phyloP scores from a whole-genome alignment of 768 basidiomycete genomes.

The Boletus sensibilis region DNA sequence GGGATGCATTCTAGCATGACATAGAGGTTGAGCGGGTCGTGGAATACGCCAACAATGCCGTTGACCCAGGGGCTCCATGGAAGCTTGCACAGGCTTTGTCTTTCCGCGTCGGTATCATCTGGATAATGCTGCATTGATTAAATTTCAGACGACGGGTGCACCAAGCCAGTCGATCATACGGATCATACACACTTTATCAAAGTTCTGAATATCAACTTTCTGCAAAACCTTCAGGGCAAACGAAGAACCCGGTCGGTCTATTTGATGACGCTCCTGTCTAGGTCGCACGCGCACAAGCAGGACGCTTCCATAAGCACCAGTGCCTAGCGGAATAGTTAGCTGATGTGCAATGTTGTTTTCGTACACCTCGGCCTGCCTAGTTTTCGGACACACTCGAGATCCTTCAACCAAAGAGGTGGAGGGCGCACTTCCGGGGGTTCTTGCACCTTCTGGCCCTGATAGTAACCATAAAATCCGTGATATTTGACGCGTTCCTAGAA shows the following conservation, averaged over 20 bases:
- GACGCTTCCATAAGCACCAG: slow-evolving; percentile 43
- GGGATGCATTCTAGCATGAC: slow-evolving; percentile 51
- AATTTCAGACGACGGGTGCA: background rate
- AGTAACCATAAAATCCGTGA: slow-evolving; percentile 9
- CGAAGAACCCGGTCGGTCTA: slow-evolving; percentile 37
- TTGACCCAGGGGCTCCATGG: slow-evolving; percentile 56
- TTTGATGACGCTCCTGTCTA: slow-evolving; percentile 24
- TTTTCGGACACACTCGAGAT: slow-evolving; percentile 43
- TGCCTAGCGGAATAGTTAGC: slow-evolving; percentile 31
- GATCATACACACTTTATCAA: slow-evolving; percentile 29
- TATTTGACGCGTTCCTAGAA: slow-evolving; percentile 17
- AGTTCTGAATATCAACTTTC: slow-evolving; percentile 35
- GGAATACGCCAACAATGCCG: slow-evolving; percentile 45
- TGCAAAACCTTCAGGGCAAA: slow-evolving; percentile 48
- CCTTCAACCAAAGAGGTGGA: slow-evolving; percentile 34
- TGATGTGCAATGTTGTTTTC: background rate
- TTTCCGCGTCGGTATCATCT: slow-evolving; percentile 41
- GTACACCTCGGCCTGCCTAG: slow-evolving; percentile 33
- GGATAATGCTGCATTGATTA: slow-evolving; percentile 22
- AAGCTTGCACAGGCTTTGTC: slow-evolving; percentile 38
- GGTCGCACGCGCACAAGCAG: slow-evolving; percentile 40
- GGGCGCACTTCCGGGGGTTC: slow-evolving; percentile 38
- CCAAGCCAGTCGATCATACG: background rate
- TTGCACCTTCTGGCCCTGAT: slow-evolving; percentile 15
- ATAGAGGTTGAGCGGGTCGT: slow-evolving; percentile 50